Percentiles rank a stretch among this genome's conserved stretches.
phyloP scores from a whole-genome alignment of 192 early-diverging fungal genomes.

The Entomortierella parvispora region DNA sequence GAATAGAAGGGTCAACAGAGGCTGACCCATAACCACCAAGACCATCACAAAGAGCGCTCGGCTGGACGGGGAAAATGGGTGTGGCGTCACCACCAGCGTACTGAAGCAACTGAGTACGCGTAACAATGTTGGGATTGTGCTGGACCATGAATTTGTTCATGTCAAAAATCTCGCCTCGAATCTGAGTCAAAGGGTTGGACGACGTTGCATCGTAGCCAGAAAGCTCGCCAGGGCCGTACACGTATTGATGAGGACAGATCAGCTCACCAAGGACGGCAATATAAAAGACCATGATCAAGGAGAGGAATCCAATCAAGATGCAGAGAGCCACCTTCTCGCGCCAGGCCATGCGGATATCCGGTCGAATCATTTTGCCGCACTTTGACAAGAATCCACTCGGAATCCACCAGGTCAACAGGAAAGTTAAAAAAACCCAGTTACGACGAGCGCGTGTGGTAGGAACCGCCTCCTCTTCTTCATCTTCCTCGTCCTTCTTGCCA shows the following conservation, averaged over 20 bases:
- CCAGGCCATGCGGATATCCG: slow-evolving; percentile 92
- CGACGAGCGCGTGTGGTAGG: slow-evolving; percentile 66
- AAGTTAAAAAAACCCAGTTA: slow-evolving; percentile 89
- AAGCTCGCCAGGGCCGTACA: slow-evolving; percentile 77
- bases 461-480: slow-evolving; percentile 62
- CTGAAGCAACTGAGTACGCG: slow-evolving; percentile 50
- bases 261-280: slow-evolving; percentile 80
- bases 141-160: slow-evolving; percentile 71
- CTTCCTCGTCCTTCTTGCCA: slow-evolving; percentile 50
- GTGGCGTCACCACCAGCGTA: slow-evolving; percentile 77
- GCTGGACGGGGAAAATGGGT: slow-evolving; percentile 74
- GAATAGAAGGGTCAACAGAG: slow-evolving; percentile 57
- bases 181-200: slow-evolving; percentile 63
- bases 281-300: slow-evolving; percentile 84
- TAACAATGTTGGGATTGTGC: slow-evolving; percentile 61
- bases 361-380: slow-evolving; percentile 83
- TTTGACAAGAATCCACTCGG: slow-evolving; percentile 72
- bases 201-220: slow-evolving; percentile 31
- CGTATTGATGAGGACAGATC: slow-evolving; percentile 78
- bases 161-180: slow-evolving; percentile 89
- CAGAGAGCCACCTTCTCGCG: slow-evolving; percentile 96
- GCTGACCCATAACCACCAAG: slow-evolving; percentile 56
- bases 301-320: slow-evolving; percentile 83
- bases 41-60: slow-evolving; percentile 65
- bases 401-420: slow-evolving; percentile 84